Percentiles rank a stretch among this genome's conserved stretches.
Conservation (phyloP, 305 asterid genomes). For the Nicotiana rustica region DNA sequence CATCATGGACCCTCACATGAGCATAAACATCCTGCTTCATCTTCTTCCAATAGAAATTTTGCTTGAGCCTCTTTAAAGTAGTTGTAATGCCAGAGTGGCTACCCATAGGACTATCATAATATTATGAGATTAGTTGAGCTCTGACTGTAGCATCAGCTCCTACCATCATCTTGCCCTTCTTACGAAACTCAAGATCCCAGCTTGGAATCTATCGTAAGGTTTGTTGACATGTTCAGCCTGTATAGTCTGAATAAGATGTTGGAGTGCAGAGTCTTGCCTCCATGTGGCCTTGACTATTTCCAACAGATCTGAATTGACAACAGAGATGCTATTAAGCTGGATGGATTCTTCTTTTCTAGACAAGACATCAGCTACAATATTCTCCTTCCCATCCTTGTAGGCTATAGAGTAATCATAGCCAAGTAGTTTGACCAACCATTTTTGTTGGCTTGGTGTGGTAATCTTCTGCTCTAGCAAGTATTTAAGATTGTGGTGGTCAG, state of each 20-base stretch:
- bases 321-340: background rate
- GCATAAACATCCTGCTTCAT: background rate
- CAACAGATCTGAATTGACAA: background rate
- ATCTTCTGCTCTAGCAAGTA: background rate
- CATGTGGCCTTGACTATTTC: background rate
- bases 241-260: background rate
- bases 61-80: background rate
- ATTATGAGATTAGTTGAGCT: background rate
- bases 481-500: background rate
- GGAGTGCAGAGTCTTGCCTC: background rate
- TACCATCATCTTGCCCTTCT: background rate
- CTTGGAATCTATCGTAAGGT: background rate
- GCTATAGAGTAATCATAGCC: background rate
- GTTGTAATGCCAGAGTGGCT: background rate
- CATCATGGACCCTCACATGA: background rate
- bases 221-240: background rate
- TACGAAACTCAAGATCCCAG: background rate
- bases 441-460: background rate
- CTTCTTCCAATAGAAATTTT: background rate
- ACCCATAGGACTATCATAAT: background rate
- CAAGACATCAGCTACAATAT: background rate
- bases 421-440: background rate
- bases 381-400: background rate
- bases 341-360: background rate
- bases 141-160: background rate